Evolutionary conservation across 345 rosid genomes (phyloP).

Genomic region (Euphorbia peplus): DNA sequence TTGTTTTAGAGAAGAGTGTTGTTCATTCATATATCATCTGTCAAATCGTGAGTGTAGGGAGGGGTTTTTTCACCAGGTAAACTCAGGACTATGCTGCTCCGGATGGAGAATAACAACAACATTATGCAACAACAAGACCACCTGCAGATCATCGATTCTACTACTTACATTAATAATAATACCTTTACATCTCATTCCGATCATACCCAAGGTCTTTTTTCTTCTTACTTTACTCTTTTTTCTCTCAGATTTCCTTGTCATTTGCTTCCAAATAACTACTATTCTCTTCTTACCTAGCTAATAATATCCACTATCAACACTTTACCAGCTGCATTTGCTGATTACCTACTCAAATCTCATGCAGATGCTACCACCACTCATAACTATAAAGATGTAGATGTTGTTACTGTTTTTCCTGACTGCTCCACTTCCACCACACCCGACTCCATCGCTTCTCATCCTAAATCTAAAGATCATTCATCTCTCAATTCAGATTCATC

Average conservation of each 20-base stretch:
- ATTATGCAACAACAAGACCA: constrained; percentile 50
- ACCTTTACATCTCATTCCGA: constrained; percentile 54
- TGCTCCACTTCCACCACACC: constrained; percentile 29
- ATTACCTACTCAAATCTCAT: constrained; percentile 2
- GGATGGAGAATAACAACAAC: constrained; percentile 66
- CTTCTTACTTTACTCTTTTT: no score
- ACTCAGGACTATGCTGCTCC: constrained; percentile 63
- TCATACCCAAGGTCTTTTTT: constrained; percentile 36
- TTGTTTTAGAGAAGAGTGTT: no score
- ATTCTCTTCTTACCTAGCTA: no score
- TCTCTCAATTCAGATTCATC: constrained; percentile 36
- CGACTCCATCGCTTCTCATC: constrained; percentile 31
- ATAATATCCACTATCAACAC: no score
- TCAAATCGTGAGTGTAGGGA: constrained; percentile 28
- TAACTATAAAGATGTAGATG: constrained; percentile 81
- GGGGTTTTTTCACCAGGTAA: constrained; percentile 78
- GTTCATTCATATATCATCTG: no score
- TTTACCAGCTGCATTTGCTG: neutral
- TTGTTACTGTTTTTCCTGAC: constrained; percentile 58
- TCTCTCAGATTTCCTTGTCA: neutral
- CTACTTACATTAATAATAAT: no score
- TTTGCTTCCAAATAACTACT: no score
- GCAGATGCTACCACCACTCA: constrained; percentile 52
- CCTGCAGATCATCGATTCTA: constrained; percentile 50
- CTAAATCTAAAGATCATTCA: constrained; percentile 35